Percentiles rank a stretch among this genome's conserved stretches.
phyloP scores from a whole-genome alignment of 2,329 filamentous ascomycete species.

The Penicillium sp. region DNA sequence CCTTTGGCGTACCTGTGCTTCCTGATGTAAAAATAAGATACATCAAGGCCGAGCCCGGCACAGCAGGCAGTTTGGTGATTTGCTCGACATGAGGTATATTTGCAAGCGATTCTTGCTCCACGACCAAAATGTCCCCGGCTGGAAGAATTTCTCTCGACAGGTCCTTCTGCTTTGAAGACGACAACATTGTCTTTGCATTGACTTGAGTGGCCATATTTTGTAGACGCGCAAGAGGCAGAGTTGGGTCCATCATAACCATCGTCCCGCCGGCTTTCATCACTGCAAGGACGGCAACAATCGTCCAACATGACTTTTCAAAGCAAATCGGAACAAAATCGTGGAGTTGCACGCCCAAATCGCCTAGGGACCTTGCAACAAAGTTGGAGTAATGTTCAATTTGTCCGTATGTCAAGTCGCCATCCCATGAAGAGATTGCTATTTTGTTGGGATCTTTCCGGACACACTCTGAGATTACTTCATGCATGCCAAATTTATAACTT shows the following conservation, averaged over 20 bases:
- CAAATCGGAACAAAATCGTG: slow-evolving; percentile 37
- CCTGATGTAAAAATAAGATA: slow-evolving; percentile 67
- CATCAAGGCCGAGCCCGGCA: slow-evolving; percentile 47
- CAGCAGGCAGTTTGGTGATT: slow-evolving; percentile 21
- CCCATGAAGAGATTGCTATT: slow-evolving; percentile 37
- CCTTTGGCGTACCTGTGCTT: slow-evolving; percentile 58
- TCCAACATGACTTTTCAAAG: slow-evolving; percentile 41
- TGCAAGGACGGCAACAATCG: slow-evolving; percentile 36
- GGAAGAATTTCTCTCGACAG: slow-evolving; percentile 39
- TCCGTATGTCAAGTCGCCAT: slow-evolving; percentile 35
- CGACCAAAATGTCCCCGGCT: slow-evolving; percentile 28
- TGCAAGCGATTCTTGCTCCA: slow-evolving; percentile 31
- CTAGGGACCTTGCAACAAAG: slow-evolving; percentile 30
- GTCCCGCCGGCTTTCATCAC: slow-evolving; percentile 40
- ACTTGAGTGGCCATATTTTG: slow-evolving; percentile 39
- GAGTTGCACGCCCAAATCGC: slow-evolving; percentile 31
- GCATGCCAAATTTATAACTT: slow-evolving; percentile 51
- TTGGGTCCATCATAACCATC: slow-evolving; percentile 38
- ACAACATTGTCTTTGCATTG: slow-evolving; percentile 32
- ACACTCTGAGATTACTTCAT: slow-evolving; percentile 48
- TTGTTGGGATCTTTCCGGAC: slow-evolving; percentile 29
- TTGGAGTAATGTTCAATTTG: slow-evolving; percentile 42
- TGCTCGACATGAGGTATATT: slow-evolving; percentile 12
- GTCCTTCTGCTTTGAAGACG: slow-evolving; percentile 34
- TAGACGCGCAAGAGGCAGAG: slow-evolving; percentile 37